phyloP scores from a whole-genome alignment of 2,329 filamentous ascomycete genomes.

The Xylariaceae sp. region DNA sequence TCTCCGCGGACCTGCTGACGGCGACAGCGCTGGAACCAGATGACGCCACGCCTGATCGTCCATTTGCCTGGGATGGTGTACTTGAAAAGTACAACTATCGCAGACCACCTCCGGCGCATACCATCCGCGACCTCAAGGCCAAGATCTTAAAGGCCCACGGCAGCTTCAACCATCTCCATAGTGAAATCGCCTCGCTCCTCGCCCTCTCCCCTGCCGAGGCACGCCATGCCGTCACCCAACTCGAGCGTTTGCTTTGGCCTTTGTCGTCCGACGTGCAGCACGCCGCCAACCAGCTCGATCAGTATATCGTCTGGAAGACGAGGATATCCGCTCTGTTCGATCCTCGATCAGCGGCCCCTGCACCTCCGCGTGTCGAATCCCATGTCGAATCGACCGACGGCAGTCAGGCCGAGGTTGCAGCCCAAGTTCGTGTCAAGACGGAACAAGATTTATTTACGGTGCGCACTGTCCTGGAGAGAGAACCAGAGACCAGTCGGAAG shows the following conservation, averaged over 20 bases:
- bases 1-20: no score
- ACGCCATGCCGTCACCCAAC: slow-evolving; percentile 23
- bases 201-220: slow-evolving; percentile 20
- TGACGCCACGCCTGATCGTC: no score
- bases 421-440: not conserved
- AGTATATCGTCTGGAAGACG: slow-evolving; percentile 27
- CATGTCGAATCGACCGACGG: no score
- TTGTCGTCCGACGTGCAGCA: not conserved
- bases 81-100: no score
- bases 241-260: slow-evolving; percentile 23
- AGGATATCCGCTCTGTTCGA: slow-evolving; percentile 10
- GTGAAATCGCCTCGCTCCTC: slow-evolving; percentile 20
- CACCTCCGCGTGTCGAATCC: not conserved
- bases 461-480: slow-evolving; percentile 23
- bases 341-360: not conserved
- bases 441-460: slow-evolving; percentile 9
- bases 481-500: slow-evolving; percentile 19
- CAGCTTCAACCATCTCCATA: slow-evolving; percentile 9
- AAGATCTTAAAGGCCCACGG: slow-evolving; percentile 21
- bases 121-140: slow-evolving; percentile 12
- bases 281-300: slow-evolving; percentile 20
- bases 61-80: no score
- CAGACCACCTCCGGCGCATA: not conserved
- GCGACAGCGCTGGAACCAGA: no score
- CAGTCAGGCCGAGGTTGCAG: no score